Evolutionary conservation across 1,284 basidiomycete species (phyloP).

Genomic region (Trametes polyzona): DNA sequence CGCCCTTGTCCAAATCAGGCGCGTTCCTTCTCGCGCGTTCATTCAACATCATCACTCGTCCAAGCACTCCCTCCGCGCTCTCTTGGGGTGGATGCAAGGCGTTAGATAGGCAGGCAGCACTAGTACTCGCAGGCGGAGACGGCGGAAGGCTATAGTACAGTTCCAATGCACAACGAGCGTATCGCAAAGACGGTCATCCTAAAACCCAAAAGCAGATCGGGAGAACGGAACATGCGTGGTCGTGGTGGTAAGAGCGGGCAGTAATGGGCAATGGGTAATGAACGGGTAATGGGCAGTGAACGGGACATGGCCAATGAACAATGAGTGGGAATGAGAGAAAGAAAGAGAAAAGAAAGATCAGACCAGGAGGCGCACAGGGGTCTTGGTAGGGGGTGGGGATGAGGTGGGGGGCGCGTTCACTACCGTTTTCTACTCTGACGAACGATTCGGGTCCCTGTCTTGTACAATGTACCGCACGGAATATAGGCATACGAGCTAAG

Average conservation of each 20-base stretch:
- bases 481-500: conserved; percentile 5
- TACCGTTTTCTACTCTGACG: conserved; percentile 14
- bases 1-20: background rate
- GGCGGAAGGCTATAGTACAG: conserved; percentile 27
- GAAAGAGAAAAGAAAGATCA: conserved; percentile 4
- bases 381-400: conserved; percentile 4
- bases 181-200: conserved; percentile 22
- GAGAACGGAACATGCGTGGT: background rate
- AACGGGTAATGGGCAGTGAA: too few species aligned
- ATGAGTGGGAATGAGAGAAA: conserved; percentile 4
- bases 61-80: background rate
- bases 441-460: conserved; percentile 10
- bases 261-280: too few species aligned
- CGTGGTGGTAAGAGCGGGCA: too few species aligned
- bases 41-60: too few species aligned
- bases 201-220: conserved; percentile 23
- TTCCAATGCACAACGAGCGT: conserved; percentile 27
- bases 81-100: background rate
- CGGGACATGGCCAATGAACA: too few species aligned
- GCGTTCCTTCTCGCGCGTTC: background rate
- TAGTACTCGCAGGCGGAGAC: background rate
- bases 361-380: background rate
- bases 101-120: conserved; percentile 6
- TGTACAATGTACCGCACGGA: conserved; percentile 13
- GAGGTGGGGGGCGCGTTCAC: background rate